Evolutionary conservation across 1,139 yeast genomes (phyloP), one percentile per base, ranked within the genome.

Genomic region (Suhomyces bolitotheri): DNA sequence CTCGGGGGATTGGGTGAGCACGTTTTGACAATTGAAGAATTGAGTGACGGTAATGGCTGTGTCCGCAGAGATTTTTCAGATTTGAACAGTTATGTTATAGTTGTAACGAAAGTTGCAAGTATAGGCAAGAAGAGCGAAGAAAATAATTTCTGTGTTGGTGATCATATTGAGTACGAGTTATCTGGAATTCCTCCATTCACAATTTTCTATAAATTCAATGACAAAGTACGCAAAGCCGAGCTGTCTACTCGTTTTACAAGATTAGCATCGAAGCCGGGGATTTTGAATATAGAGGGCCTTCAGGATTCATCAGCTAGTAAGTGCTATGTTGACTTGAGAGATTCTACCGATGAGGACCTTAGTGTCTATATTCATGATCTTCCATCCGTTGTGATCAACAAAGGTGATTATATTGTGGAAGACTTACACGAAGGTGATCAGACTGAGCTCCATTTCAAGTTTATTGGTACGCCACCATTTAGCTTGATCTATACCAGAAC

Each of bases 351-450:
- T 4, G 73, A 66, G 10, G 20, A 17, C 20, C 61, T 84, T 41
- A 60, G 68, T 7, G 69, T 85, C 7, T 56, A 60, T 5, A 76
- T 92, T 11, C 90, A 87, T 51, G 88, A 84, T 21, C 72, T 90
- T 25, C 99, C 99, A 8, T 82, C 95, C 0, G 97, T 90, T n/a
- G 89, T 82, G 44, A 80, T 90, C 11, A 78, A 83, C 29, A 86
- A 83, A 50, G 95, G 95, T 25, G 82, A 80, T 38, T 70, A 78
- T 16, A 65, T 82, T n/a, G 76, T 82, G 37, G 82, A 76, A 47
- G 94, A 88, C 56, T 84, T 92, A 29, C 96, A 89, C 50, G 96
- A 88, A 54, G 98, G 97, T 30, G 94, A 84, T 41, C 82, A 80
- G 52, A 82, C 85, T 1, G 92, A 83, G 51, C 75, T 85, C 36